Evolutionary conservation across 2,329 filamentous ascomycete species (phyloP), one percentile per base, ranked within the genome.

Genomic region (Calonectria pseudoturangicola): DNA sequence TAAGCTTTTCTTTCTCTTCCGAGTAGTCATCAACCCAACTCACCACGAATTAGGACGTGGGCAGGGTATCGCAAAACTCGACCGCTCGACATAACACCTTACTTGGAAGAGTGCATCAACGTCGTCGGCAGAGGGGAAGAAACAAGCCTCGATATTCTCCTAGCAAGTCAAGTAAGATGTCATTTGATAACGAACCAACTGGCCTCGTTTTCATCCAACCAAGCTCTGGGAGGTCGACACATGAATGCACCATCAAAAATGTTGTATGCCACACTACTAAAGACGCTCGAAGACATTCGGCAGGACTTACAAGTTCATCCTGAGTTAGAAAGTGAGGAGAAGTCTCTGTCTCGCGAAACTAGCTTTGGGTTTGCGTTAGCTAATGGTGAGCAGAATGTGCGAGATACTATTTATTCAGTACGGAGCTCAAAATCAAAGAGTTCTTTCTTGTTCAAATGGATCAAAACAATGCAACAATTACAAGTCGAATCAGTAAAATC

Each of bases 21-120:
- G 45, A 16, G 8, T 16, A 4, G n/a, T 2, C 12, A 8, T 36
- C 25, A 3, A 4, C 25, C 36, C 10, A 45, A 9, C n/a, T 73
- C 50, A 50, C 63, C 13, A 54, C 51, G n/a, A 25, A 13, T 50
- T 28, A 82, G 76, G 12, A 77, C 76, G 2, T 82, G 79, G 81
- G 68, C 74, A 41, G 74, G 76, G 28, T 85, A 60, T 86, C 89
- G 58, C 25, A 76, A 76, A 27, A 75, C 66, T 10, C 58, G 69
- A 41, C 76, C 85, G 6, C 80, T 92, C 69, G 84, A 83, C 4
- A 92, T 90, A 90, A 90, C 86, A 1, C 75, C 86, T 2, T 86
- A 89, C 54, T 85, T 92, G 82, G 89, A 91, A n/a, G 89, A 91
- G 47, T 88, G 86, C 51, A 82, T 91, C 2, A 75, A 82, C 4